Percentiles rank a stretch among this genome's conserved stretches.
These are phyloP conservation scores for Aethionema arabicum DNA, from an alignment of 345 rosid species.

Conservation along the genomic window DNA sequence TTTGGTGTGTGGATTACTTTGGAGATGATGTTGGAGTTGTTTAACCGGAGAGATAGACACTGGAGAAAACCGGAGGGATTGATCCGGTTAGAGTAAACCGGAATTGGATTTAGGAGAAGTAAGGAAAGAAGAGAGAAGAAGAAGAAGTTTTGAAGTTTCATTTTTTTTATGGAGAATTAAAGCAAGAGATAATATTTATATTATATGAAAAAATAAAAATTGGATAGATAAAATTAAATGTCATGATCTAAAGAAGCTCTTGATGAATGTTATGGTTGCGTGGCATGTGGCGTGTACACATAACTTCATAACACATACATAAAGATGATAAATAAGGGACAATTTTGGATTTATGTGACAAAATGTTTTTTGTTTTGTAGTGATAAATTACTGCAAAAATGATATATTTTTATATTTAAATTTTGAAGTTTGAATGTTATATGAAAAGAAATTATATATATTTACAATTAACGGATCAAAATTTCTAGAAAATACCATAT, in stretches of 20 bases:
- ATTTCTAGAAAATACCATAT: too few species aligned
- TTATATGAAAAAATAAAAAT: constrained; percentile 4
- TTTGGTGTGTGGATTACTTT: constrained; percentile 31
- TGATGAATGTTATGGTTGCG: constrained; percentile 13
- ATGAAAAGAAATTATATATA: too few species aligned
- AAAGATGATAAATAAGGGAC: constrained; percentile 22
- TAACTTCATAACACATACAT: neutral
- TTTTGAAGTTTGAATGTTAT: too few species aligned
- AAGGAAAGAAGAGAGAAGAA: constrained; percentile 7
- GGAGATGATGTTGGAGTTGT: constrained; percentile 32
- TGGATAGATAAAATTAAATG: constrained; percentile 33
- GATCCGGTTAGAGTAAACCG: constrained; percentile 17
- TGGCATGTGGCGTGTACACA: constrained; percentile 27
- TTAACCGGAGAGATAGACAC: constrained; percentile 37
- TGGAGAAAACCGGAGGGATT: constrained; percentile 22
- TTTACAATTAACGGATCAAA: too few species aligned
- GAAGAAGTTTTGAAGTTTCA: constrained; percentile 29
- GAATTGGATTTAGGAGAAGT: neutral
- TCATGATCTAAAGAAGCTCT: constrained; percentile 1
- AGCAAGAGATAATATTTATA: too few species aligned
- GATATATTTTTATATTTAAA: too few species aligned
- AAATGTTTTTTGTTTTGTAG: constrained; percentile 5
- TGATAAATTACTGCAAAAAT: neutral
- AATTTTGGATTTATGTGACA: constrained; percentile 23
- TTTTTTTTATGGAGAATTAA: neutral